These are phyloP conservation scores for Jamesozyma piceae DNA, from an alignment of 805 yeast genomes.

Conservation along the genomic window DNA sequence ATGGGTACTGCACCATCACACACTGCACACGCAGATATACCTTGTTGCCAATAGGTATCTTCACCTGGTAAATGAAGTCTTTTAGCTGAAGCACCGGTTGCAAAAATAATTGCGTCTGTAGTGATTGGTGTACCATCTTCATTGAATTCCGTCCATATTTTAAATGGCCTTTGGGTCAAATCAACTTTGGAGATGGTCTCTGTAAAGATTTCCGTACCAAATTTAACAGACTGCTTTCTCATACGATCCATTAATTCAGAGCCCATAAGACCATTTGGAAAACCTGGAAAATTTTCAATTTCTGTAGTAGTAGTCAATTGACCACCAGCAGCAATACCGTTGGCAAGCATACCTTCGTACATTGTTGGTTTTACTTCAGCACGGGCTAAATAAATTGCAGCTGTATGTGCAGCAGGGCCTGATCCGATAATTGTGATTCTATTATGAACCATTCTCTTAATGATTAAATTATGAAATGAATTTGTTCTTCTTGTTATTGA, in stretches of 20 bases:
- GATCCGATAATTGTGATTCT: conserved; percentile 86
- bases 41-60: conserved; percentile 97
- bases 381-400: conserved; percentile 92
- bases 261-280: conserved; percentile 89
- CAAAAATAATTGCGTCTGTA: conserved; percentile 84
- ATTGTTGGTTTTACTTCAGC: conserved; percentile 91
- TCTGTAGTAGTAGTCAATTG: conserved; percentile 98
- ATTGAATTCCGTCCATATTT: conserved; percentile 91
- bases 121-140: conserved; percentile 89
- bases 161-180: conserved; percentile 80
- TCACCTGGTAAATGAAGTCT: conserved; percentile 93
- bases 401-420: conserved; percentile 99
- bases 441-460: conserved; percentile 58
- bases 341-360: conserved; percentile 92
- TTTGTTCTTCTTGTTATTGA: too few species aligned
- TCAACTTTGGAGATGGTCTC: conserved; percentile 94
- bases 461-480: neutral
- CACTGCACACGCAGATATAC: conserved; percentile 98
- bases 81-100: conserved; percentile 98
- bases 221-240: conserved; percentile 78
- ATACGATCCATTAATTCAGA: conserved; percentile 83
- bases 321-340: conserved; percentile 98
- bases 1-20: conserved; percentile 99
- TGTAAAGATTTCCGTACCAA: conserved; percentile 90
- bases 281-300: conserved; percentile 97